Percentiles rank a stretch among this genome's conserved stretches.
These are phyloP conservation scores for Saussurea involucrata DNA, from an alignment of 129 eudicot genomes.

Conservation along the genomic window DNA sequence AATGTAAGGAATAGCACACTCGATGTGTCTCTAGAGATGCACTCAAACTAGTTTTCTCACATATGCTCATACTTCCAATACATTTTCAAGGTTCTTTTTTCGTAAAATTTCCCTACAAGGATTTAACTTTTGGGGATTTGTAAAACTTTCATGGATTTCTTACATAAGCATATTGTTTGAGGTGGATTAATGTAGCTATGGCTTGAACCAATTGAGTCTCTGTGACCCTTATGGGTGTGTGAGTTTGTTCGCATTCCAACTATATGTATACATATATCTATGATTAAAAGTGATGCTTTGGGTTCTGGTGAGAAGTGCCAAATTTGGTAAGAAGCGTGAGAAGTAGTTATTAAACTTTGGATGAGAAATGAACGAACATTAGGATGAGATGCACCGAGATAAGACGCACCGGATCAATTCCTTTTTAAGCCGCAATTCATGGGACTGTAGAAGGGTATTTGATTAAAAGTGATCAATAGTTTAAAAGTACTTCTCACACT, in stretches of 20 bases:
- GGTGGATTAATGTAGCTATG: neutral
- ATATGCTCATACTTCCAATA: neutral
- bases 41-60: neutral
- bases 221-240: neutral
- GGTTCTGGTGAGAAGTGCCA: too few species aligned
- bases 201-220: neutral
- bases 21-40: neutral
- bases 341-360: too few species aligned
- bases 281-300: neutral
- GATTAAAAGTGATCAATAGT: too few species aligned
- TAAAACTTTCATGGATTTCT: neutral
- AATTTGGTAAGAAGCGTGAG: too few species aligned
- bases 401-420: too few species aligned
- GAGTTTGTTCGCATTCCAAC: neutral
- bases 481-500: too few species aligned
- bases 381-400: too few species aligned
- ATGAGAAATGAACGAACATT: too few species aligned
- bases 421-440: too few species aligned
- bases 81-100: neutral
- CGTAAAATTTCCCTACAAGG: neutral
- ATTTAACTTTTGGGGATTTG: neutral
- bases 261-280: neutral
- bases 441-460: too few species aligned
- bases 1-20: neutral
- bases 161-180: neutral